Percentiles rank a stretch among this genome's conserved stretches.
These are phyloP conservation scores for Tylopilus balloui DNA, from an alignment of 768 basidiomycete species.

Conservation along the genomic window DNA sequence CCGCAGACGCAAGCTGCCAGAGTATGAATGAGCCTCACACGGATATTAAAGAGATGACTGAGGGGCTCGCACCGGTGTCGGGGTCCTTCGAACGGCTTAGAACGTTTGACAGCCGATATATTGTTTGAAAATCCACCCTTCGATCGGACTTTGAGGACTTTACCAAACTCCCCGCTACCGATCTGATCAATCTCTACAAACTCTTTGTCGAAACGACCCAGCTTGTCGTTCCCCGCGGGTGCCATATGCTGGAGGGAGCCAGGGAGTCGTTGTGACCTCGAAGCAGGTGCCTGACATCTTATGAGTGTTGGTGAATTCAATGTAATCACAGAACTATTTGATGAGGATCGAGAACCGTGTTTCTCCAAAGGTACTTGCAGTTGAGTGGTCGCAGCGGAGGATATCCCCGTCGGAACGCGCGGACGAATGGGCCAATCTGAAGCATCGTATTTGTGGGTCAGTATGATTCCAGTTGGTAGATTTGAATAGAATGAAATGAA, in stretches of 20 bases:
- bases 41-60: constrained; percentile 10
- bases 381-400: constrained; percentile 40
- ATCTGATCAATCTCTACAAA: constrained; percentile 78
- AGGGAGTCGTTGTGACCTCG: constrained; percentile 21
- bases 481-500: constrained; percentile 37
- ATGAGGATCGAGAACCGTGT: constrained; percentile 55
- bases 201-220: constrained; percentile 72
- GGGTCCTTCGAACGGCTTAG: constrained; percentile 85
- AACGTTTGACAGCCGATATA: constrained; percentile 89
- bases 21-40: constrained; percentile 15
- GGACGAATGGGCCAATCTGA: constrained; percentile 57
- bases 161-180: constrained; percentile 91
- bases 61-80: constrained; percentile 73
- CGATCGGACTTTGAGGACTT: constrained; percentile 77
- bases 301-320: constrained; percentile 44
- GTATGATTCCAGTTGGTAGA: not conserved
- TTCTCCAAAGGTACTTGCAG: constrained; percentile 40
- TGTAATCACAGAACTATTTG: constrained; percentile 45
- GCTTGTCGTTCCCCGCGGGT: constrained; percentile 44
- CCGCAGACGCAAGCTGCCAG: constrained; percentile 67
- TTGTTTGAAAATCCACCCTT: constrained; percentile 52
- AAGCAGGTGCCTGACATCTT: constrained; percentile 30
- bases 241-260: constrained; percentile 21
- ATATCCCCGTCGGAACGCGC: constrained; percentile 44
- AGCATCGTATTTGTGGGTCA: constrained; percentile 1